Percentiles rank a stretch among this genome's conserved stretches.
These are phyloP conservation scores for Pholiota adiposa DNA, from an alignment of 1,284 basidiomycete species.

Conservation along the genomic window DNA sequence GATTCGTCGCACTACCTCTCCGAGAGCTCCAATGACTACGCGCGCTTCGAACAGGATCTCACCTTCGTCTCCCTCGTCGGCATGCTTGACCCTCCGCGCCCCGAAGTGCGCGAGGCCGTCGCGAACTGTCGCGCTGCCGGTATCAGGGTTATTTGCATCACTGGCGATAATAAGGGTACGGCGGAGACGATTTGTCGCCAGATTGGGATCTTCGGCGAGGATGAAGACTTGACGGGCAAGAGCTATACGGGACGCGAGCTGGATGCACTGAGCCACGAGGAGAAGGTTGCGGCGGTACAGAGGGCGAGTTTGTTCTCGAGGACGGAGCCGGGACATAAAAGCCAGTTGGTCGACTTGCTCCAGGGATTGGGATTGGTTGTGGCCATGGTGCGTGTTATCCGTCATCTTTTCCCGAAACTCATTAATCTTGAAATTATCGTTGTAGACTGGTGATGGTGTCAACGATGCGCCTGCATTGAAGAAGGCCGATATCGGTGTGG, in stretches of 20 bases:
- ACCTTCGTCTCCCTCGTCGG: constrained; percentile 96
- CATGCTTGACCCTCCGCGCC: constrained; percentile 98
- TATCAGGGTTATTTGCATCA: constrained; percentile 96
- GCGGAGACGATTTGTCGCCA: constrained; percentile 97
- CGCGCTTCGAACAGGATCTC: constrained; percentile 88
- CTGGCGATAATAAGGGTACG: constrained; percentile 98
- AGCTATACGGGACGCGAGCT: constrained; percentile 95
- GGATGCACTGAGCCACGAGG: constrained; percentile 78
- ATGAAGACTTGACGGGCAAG: constrained; percentile 88
- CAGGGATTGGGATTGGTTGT: constrained; percentile 93
- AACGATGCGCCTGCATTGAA: constrained; percentile 98
- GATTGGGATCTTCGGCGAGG: constrained; percentile 88
- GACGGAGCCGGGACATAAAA: constrained; percentile 96
- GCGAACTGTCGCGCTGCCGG: constrained; percentile 92
- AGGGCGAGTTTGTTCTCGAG: constrained; percentile 89
- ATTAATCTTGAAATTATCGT: constrained; percentile 18
- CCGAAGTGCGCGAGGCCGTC: constrained; percentile 89
- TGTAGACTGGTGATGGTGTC: constrained; percentile 88
- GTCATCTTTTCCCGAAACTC: neutral
- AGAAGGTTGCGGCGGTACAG: constrained; percentile 87
- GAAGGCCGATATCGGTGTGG: constrained; percentile 97
- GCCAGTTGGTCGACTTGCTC: constrained; percentile 92
- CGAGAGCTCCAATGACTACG: constrained; percentile 80
- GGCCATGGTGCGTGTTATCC: constrained; percentile 80
- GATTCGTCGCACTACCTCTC: constrained; percentile 83